These are phyloP conservation scores for Leucocoprinus leucothites DNA, from an alignment of 768 basidiomycete genomes.

Conservation along the genomic window DNA sequence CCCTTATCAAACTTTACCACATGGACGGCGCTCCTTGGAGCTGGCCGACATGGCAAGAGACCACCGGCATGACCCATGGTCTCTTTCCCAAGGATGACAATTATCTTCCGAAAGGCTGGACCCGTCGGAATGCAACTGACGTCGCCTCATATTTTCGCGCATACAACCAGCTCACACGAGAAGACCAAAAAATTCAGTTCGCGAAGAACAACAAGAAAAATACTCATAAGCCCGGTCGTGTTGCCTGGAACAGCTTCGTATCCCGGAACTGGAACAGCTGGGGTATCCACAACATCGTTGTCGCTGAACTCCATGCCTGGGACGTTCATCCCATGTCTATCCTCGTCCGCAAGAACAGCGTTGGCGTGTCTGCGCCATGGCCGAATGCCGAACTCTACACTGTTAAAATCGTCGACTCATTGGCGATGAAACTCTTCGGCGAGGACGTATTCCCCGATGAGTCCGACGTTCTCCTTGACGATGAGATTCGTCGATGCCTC, in stretches of 20 bases:
- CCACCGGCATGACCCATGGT: conserved; percentile 19
- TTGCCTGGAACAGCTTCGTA: conserved; percentile 15
- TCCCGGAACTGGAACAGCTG: conserved; percentile 12
- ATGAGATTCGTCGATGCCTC: not conserved
- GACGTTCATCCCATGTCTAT: conserved; percentile 16
- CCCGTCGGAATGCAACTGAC: conserved; percentile 5
- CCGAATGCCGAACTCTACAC: not conserved
- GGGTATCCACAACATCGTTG: conserved; percentile 16
- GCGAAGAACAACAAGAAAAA: not conserved
- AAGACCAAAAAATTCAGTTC: conserved; percentile 5
- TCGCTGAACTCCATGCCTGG: conserved; percentile 6
- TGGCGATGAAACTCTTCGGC: conserved; percentile 4
- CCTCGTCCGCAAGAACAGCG: not conserved
- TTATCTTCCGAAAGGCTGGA: conserved; percentile 16
- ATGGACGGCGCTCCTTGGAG: conserved; percentile 15
- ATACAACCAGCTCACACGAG: conserved; percentile 6
- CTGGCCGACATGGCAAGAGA: conserved; percentile 18
- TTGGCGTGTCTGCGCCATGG: not conserved
- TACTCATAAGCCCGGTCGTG: conserved; percentile 13
- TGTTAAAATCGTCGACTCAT: not conserved
- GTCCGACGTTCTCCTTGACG: not conserved
- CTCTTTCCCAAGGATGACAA: conserved; percentile 20
- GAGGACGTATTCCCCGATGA: not conserved
- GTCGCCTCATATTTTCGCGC: conserved; percentile 15
- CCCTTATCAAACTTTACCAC: conserved; percentile 16